These are phyloP conservation scores for Kodamaea hsintzibuensis DNA, from an alignment of 805 yeast species.

Conservation along the genomic window DNA sequence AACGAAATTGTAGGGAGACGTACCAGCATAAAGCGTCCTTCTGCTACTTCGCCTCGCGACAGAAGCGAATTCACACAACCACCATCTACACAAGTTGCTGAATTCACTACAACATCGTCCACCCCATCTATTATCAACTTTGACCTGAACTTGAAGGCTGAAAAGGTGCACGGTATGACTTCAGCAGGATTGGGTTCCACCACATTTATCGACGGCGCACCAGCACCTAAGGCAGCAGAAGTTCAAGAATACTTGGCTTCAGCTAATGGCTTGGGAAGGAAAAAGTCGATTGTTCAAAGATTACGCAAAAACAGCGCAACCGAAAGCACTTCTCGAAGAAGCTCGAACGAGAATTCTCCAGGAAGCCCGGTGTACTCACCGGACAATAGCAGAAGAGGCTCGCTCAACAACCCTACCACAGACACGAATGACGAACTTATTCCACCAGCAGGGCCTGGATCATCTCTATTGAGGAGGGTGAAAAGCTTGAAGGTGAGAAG, in stretches of 20 bases:
- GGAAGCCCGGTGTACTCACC: conserved; percentile 11
- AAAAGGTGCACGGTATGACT: conserved; percentile 79
- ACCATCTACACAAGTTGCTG: conserved; percentile 15
- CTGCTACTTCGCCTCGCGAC: conserved; percentile 2
- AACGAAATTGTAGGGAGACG: conserved; percentile 38
- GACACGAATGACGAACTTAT: conserved; percentile 12
- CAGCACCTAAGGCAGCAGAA: conserved; percentile 59
- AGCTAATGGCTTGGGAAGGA: conserved; percentile 57
- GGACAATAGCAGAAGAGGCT: conserved; percentile 16
- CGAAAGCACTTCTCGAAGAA: conserved; percentile 32
- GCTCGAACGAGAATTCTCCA: conserved; percentile 24
- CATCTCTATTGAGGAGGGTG: conserved; percentile 75
- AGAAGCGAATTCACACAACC: conserved; percentile 11
- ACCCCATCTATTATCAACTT: conserved; percentile 57
- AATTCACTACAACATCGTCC: conserved; percentile 19
- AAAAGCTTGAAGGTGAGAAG: conserved; percentile 80
- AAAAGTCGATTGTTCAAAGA: conserved; percentile 79
- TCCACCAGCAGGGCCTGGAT: conserved; percentile 15
- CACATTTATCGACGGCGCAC: conserved; percentile 94
- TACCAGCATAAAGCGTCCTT: conserved; percentile 12
- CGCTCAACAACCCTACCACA: conserved; percentile 9
- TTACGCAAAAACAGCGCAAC: conserved; percentile 44
- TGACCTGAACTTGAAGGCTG: conserved; percentile 67
- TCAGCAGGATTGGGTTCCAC: conserved; percentile 90
- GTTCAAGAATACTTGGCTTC: conserved; percentile 28